phyloP scores from a whole-genome alignment of 257 asterid genomes.

The Solanum ahanhuiri region DNA sequence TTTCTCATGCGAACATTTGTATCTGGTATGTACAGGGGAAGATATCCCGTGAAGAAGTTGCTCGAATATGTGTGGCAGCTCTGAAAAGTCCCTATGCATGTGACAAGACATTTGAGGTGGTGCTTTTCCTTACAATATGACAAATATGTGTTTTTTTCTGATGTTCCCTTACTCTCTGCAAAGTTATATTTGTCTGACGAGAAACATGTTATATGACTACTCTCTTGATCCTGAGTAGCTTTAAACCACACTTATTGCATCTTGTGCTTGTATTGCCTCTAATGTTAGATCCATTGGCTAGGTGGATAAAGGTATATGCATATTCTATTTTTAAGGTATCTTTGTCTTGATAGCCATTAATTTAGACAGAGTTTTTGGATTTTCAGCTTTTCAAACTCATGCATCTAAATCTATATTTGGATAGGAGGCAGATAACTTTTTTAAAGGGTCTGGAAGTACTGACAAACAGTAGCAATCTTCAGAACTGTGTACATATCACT shows the following conservation, averaged over 20 bases:
- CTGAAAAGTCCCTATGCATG: slow-evolving; percentile 78
- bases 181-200: neutral
- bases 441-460: neutral
- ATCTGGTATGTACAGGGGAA: slow-evolving; percentile 46
- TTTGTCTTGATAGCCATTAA: neutral
- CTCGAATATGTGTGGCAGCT: slow-evolving; percentile 83
- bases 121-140: neutral
- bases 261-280: neutral
- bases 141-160: neutral
- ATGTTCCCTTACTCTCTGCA: neutral
- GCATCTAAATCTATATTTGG: neutral
- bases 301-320: neutral
- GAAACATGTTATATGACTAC: neutral
- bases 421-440: neutral
- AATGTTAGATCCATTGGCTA: neutral
- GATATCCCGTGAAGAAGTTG: slow-evolving; percentile 88
- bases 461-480: neutral
- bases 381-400: neutral
- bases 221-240: neutral
- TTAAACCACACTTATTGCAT: neutral
- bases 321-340: neutral
- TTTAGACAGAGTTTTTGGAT: neutral
- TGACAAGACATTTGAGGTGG: slow-evolving; percentile 90
- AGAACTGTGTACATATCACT: neutral
- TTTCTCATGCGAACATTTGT: neutral